Evolutionary conservation across 352 stramenopile genomes (phyloP), one percentile per base, ranked within the genome.

Genomic region (Phytopythium litorale): DNA sequence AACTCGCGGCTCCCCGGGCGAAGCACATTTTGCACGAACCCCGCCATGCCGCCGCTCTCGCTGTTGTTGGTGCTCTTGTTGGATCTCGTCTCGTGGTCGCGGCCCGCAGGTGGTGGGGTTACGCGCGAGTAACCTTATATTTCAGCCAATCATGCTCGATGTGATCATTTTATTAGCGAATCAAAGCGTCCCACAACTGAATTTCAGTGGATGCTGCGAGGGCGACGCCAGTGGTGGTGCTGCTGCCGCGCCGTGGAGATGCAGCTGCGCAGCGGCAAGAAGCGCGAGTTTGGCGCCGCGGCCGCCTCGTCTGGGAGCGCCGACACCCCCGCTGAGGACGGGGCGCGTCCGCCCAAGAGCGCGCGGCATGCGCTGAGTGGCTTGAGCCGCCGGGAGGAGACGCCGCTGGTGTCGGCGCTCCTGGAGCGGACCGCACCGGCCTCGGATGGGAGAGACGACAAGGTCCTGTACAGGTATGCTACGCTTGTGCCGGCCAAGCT

Each of bases 1-100:
- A 94, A 94, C 72, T 87, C 76, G 66, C 71, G 74, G 64, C 83
- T 92, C 28, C 81, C 83, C n/a, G 83, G 83, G 42, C 73, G 74
- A 58, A 92, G 67, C 43, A 76, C 70, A 23, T 75, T 84, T 33
- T 84, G 66, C 42, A 74, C 54, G 46, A 89, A 75, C 46, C 48
- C 50, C 35, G 56, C 72, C 75, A 81, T 81, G 9, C 8, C 12
- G 35, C 11, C 33, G 4, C 43, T 45, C 21, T 8, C 25, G 3
- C 16, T 40, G 9, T 40, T 46, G 21, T 28, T 46, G 53, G 3
- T 16, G 35, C 16, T 40, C 1, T 40, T 46, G 21, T 28, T 46
- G 53, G 53, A 58, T 58, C 53, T 15, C 23, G 18, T 28, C 25
- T 13, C 16, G 19, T 25, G 7, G 40, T 21, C 19, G n/a, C 16